phyloP scores from a whole-genome alignment of 2,329 filamentous ascomycete species.

The Beauveria scarabaeidicola region DNA sequence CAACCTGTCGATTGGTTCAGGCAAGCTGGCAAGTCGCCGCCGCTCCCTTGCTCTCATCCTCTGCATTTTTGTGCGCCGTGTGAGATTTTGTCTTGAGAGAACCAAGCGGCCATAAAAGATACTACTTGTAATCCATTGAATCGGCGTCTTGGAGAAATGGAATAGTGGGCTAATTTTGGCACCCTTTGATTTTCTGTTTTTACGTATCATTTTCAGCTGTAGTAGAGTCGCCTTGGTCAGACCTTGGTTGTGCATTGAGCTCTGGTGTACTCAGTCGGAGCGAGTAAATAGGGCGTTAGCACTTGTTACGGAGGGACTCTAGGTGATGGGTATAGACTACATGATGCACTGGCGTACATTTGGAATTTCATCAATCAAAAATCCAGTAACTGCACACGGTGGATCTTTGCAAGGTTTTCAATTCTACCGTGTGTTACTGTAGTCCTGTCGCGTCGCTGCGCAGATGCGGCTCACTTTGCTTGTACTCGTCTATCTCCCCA shows the following conservation, averaged over 20 bases:
- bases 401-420: neutral
- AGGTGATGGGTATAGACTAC: neutral
- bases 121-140: conserved; percentile 1
- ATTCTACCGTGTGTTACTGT: neutral
- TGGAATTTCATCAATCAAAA: neutral
- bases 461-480: neutral
- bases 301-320: neutral
- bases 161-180: neutral
- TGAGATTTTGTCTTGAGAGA: neutral
- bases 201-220: neutral
- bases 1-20: conserved; percentile 1
- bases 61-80: neutral
- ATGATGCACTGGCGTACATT: conserved; percentile 2
- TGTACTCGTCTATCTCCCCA: conserved; percentile 6
- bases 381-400: neutral
- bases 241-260: neutral
- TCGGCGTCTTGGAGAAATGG: neutral
- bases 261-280: neutral
- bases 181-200: neutral
- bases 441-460: neutral
- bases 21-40: conserved; percentile 6
- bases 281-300: conserved; percentile 11
- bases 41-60: neutral
- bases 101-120: neutral
- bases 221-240: conserved; percentile 1